These are phyloP conservation scores for Castanopsis chinensis DNA, from an alignment of 306 rosid genomes.

Conservation along the genomic window DNA sequence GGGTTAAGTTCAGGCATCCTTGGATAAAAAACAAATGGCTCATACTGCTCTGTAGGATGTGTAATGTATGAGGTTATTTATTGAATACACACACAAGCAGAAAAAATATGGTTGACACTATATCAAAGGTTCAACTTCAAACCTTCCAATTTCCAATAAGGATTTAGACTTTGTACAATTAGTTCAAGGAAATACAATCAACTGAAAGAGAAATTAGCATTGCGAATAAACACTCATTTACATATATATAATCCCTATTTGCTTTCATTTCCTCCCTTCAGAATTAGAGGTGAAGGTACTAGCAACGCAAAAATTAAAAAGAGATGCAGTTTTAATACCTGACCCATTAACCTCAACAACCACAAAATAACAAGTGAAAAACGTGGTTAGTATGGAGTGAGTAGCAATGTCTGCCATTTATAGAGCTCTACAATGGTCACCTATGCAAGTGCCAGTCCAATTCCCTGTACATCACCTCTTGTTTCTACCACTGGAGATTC, in stretches of 20 bases:
- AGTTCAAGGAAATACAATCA: neutral
- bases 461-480: neutral
- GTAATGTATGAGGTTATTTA: neutral
- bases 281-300: neutral
- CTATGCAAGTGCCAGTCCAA: neutral
- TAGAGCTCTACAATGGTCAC: neutral
- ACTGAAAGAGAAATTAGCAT: neutral
- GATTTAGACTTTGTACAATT: neutral
- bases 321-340: neutral
- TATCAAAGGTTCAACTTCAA: neutral
- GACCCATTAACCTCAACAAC: neutral
- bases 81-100: neutral
- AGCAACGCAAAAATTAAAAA: neutral
- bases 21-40: too few species aligned
- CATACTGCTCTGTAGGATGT: too few species aligned
- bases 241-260: neutral
- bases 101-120: neutral
- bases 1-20: too few species aligned
- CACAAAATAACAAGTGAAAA: neutral
- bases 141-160: neutral
- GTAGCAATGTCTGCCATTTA: neutral
- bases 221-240: neutral
- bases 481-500: constrained; percentile 29
- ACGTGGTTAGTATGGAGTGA: neutral
- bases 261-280: neutral